Conservation (phyloP, 768 basidiomycete genomes). For the Trametes villosa region DNA sequence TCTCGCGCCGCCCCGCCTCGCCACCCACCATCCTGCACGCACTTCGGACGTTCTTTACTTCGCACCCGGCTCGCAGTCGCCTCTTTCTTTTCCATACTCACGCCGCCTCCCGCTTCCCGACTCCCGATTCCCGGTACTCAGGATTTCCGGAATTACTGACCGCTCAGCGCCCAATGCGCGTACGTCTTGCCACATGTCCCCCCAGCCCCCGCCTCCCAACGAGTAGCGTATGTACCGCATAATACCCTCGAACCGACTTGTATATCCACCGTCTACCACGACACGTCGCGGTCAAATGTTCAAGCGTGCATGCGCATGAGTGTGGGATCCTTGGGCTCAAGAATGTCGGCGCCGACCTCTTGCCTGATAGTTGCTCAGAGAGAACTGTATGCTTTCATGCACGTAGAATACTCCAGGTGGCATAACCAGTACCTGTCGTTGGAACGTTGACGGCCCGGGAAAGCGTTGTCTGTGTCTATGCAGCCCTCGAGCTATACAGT, state of each 20-base stretch:
- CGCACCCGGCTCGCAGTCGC: not conserved
- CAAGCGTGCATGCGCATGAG: too few relatives aligned
- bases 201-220: not conserved
- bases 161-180: not conserved
- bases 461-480: too few relatives aligned
- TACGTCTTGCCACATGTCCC: not conserved
- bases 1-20: not conserved
- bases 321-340: too few relatives aligned
- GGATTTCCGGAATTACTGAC: not conserved
- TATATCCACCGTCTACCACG: too few relatives aligned
- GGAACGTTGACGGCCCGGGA: too few relatives aligned
- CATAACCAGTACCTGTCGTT: too few relatives aligned
- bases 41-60: not conserved
- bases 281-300: too few relatives aligned
- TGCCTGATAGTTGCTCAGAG: too few relatives aligned
- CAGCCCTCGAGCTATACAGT: too few relatives aligned
- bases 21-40: not conserved
- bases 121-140: not conserved
- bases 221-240: constrained; percentile 1
- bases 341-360: too few relatives aligned
- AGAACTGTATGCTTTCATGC: too few relatives aligned
- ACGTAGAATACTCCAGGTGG: too few relatives aligned
- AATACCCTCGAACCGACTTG: constrained; percentile 2
- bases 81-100: not conserved
- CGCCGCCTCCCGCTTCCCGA: not conserved